A percentile compares a stretch with the other conserved stretches of the same genome.
These are phyloP conservation scores for Syncephalastrum sp. DNA, from an alignment of 371 early-diverging fungal genomes.

Conservation along the genomic window DNA sequence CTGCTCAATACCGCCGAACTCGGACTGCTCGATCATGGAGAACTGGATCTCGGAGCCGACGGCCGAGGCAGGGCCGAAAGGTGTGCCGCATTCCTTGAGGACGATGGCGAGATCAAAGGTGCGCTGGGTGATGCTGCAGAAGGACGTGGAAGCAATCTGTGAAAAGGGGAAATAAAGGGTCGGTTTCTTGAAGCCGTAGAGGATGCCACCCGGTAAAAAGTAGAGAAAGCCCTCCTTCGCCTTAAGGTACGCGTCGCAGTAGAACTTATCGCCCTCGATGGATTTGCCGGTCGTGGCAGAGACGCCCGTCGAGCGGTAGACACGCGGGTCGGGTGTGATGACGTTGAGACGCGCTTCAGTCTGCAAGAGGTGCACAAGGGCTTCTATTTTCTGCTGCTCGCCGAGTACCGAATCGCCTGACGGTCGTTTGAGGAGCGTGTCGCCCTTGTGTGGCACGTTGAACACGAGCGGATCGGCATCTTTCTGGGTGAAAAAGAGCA, in stretches of 20 bases:
- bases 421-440: slow-evolving; percentile 10
- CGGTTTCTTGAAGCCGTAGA: slow-evolving; percentile 69
- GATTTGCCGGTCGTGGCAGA: slow-evolving; percentile 32
- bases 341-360: slow-evolving; percentile 18
- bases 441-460: slow-evolving; percentile 33
- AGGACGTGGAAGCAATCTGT: slow-evolving; percentile 30
- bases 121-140: slow-evolving; percentile 47
- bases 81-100: slow-evolving; percentile 8
- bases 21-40: slow-evolving; percentile 57
- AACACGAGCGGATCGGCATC: slow-evolving; percentile 42
- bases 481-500: slow-evolving; percentile 21
- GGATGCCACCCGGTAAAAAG: slow-evolving; percentile 52
- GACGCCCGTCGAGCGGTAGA: slow-evolving; percentile 23
- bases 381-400: slow-evolving; percentile 13
- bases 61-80: slow-evolving; percentile 22
- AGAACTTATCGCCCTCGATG: slow-evolving; percentile 14
- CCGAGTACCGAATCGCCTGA: slow-evolving; percentile 5
- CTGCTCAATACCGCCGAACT: slow-evolving; percentile 44
- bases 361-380: slow-evolving; percentile 16
- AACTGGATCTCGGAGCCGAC: slow-evolving; percentile 29
- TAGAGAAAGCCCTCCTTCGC: slow-evolving; percentile 52
- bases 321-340: slow-evolving; percentile 19
- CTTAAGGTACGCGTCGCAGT: slow-evolving; percentile 42
- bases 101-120: slow-evolving; percentile 53
- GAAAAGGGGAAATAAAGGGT: slow-evolving; percentile 44